Percentiles rank a stretch among this genome's conserved stretches.
These are phyloP conservation scores for Eudorina sp. DNA, from an alignment of 139 green algal species.

Conservation along the genomic window DNA sequence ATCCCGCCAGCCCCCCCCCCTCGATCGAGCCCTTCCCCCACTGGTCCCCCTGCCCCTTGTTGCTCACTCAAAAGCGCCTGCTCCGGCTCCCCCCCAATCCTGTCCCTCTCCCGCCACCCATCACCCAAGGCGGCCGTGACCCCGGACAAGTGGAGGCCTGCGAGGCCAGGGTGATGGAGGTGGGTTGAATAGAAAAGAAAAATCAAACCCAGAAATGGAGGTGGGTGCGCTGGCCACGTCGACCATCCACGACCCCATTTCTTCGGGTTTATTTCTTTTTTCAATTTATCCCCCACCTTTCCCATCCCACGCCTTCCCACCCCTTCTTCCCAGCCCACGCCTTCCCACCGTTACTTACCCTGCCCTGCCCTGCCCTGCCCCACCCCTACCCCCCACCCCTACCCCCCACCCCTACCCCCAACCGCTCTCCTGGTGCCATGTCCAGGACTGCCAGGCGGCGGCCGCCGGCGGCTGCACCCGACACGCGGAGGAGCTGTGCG, in stretches of 20 bases:
- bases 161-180: conserved; percentile 10
- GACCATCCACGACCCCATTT: too few relatives aligned
- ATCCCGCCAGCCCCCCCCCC: too few relatives aligned
- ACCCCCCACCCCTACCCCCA: not conserved
- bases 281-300: too few relatives aligned
- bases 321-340: too few relatives aligned
- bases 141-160: conserved; percentile 13
- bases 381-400: not conserved
- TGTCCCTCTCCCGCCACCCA: not conserved
- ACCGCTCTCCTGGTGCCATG: too few relatives aligned
- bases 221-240: too few relatives aligned
- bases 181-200: too few relatives aligned
- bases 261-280: too few relatives aligned
- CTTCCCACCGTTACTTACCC: too few relatives aligned
- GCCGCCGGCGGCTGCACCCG: not conserved
- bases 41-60: not conserved
- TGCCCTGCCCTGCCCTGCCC: too few relatives aligned
- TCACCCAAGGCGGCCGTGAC: not conserved
- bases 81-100: not conserved
- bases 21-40: not conserved
- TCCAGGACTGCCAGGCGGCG: not conserved
- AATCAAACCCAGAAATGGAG: too few relatives aligned
- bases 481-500: not conserved
- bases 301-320: not conserved
- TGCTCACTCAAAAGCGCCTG: not conserved